Percentiles rank a stretch among this genome's conserved stretches.
Conservation (phyloP, 768 basidiomycete genomes). For the Agaricus sinodeliciosus region DNA sequence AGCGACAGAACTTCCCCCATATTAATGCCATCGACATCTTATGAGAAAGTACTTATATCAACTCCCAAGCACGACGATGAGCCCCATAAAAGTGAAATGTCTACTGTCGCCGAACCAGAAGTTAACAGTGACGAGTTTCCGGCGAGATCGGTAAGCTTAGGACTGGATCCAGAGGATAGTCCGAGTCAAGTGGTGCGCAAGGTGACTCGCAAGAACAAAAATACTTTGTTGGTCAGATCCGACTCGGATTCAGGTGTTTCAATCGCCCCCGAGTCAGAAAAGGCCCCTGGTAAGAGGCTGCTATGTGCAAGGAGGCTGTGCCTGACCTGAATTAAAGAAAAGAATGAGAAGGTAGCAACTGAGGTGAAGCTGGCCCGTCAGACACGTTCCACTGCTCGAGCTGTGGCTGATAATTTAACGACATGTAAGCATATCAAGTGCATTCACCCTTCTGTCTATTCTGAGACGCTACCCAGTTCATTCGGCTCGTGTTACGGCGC, state of each 20-base stretch:
- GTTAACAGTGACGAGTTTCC: neutral
- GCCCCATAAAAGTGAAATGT: neutral
- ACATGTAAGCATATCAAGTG: neutral
- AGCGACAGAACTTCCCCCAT: conserved; percentile 3
- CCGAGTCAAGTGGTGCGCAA: neutral
- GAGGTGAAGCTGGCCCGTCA: neutral
- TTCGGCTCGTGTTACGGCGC: neutral
- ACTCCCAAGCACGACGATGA: neutral
- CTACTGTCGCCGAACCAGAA: neutral
- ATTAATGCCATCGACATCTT: neutral
- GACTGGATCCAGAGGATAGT: neutral
- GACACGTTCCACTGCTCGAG: conserved; percentile 2
- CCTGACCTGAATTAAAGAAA: neutral
- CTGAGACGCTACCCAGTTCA: neutral
- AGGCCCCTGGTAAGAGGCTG: neutral
- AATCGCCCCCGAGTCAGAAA: neutral
- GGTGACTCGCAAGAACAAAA: conserved; percentile 1
- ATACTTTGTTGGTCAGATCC: neutral
- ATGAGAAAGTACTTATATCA: neutral
- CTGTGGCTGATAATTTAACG: neutral
- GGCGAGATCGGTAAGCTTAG: neutral
- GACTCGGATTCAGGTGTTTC: neutral
- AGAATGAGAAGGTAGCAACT: neutral
- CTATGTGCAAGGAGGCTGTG: neutral
- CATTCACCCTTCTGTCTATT: neutral